phyloP scores from a whole-genome alignment of 345 rosid species.

The Gossypium australe region DNA sequence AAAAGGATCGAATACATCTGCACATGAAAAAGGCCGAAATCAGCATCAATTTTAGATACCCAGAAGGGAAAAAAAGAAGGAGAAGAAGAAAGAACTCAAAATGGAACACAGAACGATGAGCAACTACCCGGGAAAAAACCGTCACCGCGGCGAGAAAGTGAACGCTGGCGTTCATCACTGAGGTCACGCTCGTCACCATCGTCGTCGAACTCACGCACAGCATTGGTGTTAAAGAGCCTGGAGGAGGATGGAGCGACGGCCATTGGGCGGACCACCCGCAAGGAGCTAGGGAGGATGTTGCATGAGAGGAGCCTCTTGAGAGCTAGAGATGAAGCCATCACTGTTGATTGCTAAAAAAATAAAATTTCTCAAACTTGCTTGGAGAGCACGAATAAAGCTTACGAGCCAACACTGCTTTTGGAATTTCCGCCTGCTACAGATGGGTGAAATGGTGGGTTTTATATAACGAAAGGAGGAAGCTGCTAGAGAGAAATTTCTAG shows the following conservation, averaged over 20 bases:
- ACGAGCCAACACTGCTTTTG: background rate
- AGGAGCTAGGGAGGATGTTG: background rate
- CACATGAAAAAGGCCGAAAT: background rate
- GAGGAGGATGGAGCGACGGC: constrained; percentile 15
- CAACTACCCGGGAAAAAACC: constrained; percentile 41
- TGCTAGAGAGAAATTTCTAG: background rate
- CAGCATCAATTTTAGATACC: background rate
- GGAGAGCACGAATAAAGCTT: background rate
- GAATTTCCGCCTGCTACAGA: too few relatives aligned
- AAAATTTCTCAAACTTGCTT: background rate
- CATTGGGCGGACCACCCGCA: constrained; percentile 13
- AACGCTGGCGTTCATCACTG: constrained; percentile 23
- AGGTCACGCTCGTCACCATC: constrained; percentile 10
- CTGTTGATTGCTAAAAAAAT: too few relatives aligned
- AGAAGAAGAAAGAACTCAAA: background rate
- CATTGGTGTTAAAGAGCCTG: constrained; percentile 42
- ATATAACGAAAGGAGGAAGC: background rate
- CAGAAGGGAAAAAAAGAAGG: background rate
- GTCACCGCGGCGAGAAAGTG: constrained; percentile 35
- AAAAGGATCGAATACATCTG: constrained; percentile 56
- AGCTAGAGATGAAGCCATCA: constrained; percentile 6
- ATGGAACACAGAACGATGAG: background rate
- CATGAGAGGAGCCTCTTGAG: background rate
- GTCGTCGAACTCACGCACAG: constrained; percentile 22
- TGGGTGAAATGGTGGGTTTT: background rate